Base-by-base conservation (phyloP, 1,284 basidiomycete genomes). In the Schizophyllum amplum region DNA sequence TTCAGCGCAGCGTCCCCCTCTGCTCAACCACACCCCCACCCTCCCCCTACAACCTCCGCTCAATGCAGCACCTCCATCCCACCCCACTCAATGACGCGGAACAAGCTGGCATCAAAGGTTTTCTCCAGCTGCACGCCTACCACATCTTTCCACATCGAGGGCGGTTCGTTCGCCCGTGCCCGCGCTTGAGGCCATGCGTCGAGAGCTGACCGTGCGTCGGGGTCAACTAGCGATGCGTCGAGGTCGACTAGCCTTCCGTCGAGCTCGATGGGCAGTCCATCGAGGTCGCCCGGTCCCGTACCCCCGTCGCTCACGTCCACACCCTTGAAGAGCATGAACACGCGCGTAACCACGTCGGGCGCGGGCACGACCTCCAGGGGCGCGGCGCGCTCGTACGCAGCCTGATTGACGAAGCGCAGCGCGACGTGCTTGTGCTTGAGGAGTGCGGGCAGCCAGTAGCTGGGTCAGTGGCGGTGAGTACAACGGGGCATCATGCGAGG, bases 301-400 rank as follows among this genome's bases (percentile, higher is more conserved):
- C n/a, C n/a, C n/a, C n/a, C n/a, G n/a, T 69, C 63, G 4, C 59
- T 61, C 21, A 67, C 61, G 1, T 59, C 33, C 4, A 78, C 65
- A 5, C 72, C 74, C 20, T 66, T 64, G 67, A 77, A 78, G 5
- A 79, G 62, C 72, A 80, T 75, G 59, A 78, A 78, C 4, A 79
- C 67, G 5, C 77, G 71, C 0, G 71, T 75, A 6, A 74, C 65
- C 24, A 75, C 67, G 56, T 77, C 75, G 9, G 78, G 78, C 23
- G 58, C 24, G 0, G 78, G 77, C 0, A 58, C 57, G 33, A 79
- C 61, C 4, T 62, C 61, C 24, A 79, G 65, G 2, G 65, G 68
- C 0, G 75, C 77, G 0, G 75, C 70, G 4, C 56, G 57, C 55
- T 72, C 72, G 62, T 75, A 79, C 21, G 68, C 67, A 0, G 58